Evolutionary conservation across 2,329 filamentous ascomycete species (phyloP), one percentile per base, ranked within the genome.

Genomic region (Pseudocercospora ulei): DNA sequence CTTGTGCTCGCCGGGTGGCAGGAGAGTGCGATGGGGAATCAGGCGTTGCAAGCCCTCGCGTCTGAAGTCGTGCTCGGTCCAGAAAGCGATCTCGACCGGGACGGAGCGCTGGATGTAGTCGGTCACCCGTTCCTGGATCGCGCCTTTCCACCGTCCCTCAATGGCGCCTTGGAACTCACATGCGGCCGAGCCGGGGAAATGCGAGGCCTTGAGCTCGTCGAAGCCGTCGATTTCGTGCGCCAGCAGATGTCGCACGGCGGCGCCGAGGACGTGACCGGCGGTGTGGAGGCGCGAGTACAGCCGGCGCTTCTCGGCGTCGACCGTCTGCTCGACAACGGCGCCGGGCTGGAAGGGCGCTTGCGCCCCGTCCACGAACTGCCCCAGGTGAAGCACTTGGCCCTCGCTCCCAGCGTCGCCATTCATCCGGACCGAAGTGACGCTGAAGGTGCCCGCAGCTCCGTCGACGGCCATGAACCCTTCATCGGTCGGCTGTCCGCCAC

Each of bases 401-500:
- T 11, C 23, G 18, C 18, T 20, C 7, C 30, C 18, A 23, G 30
- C 6, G 5, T 33, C 30, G 30, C 20, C 17, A 23, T 33, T 19
- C 30, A 33, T 33, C 5, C 30, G 30, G 3, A 33, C 30, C n/a
- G 18, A 28, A 0, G 49, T 35, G 6, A 25, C 39, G 3, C 47
- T 16, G 53, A 80, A 81, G 4, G 61, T 65, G n/a, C 79, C 6
- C 17, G 16, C 17, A 7, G 18, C 5, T 13, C 41, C 38, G 7
- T 46, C 24, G 1, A 52, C 35, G 33, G 59, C 61, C 46, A 84
- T 79, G 25, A 55, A 62, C 12, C 80, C 80, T 7, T 69, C 65
- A 46, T 85, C 80, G 0, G 73, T 78, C 0, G 80, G 80, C 52
- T 85, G 80, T 5, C 80, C 80, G 43, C 80, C 80, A 12, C 80